Evolutionary conservation across 1,284 basidiomycete species (phyloP).

Genomic region (Cutaneotrichosporon cavernicola): DNA sequence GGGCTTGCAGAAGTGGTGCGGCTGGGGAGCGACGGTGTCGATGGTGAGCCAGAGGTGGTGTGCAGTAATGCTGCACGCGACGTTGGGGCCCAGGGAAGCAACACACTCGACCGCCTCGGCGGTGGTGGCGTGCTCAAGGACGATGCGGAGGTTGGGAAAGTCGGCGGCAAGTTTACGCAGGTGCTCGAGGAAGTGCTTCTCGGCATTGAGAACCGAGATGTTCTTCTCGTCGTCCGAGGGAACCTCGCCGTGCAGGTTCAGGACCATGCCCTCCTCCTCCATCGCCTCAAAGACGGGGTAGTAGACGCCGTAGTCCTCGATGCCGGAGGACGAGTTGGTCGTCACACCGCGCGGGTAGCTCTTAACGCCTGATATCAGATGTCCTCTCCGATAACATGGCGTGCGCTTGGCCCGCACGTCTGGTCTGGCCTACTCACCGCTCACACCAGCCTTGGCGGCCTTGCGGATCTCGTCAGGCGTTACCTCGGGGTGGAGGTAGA

Average conservation of each 20-base stretch:
- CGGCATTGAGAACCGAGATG: slow-evolving; percentile 91
- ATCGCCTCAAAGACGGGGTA: slow-evolving; percentile 94
- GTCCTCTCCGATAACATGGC: background rate
- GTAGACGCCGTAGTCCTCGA: slow-evolving; percentile 93
- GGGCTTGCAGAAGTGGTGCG: slow-evolving; percentile 97
- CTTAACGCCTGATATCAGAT: slow-evolving; percentile 71
- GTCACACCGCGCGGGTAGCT: slow-evolving; percentile 97
- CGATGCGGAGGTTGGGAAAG: slow-evolving; percentile 93
- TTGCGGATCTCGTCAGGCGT: slow-evolving; percentile 88
- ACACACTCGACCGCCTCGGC: slow-evolving; percentile 90
- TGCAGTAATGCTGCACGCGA: slow-evolving; percentile 95
- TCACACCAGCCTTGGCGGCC: slow-evolving; percentile 80
- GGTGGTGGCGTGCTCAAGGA: slow-evolving; percentile 98
- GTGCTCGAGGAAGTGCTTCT: slow-evolving; percentile 85
- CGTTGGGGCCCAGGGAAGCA: slow-evolving; percentile 77
- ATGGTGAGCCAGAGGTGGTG: slow-evolving; percentile 94
- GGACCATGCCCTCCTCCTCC: slow-evolving; percentile 88
- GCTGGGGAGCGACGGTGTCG: slow-evolving; percentile 96
- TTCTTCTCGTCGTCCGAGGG: slow-evolving; percentile 86
- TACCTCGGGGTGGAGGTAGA: slow-evolving; percentile 88
- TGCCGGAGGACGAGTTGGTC: slow-evolving; percentile 94
- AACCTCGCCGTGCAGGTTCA: slow-evolving; percentile 97
- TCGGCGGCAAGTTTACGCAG: slow-evolving; percentile 74
- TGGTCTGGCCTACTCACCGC: slow-evolving; percentile 56
- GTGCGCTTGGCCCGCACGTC: too few relatives aligned